Base-by-base conservation (phyloP, 345 rosid species). In the Conringia planisiliqua region DNA sequence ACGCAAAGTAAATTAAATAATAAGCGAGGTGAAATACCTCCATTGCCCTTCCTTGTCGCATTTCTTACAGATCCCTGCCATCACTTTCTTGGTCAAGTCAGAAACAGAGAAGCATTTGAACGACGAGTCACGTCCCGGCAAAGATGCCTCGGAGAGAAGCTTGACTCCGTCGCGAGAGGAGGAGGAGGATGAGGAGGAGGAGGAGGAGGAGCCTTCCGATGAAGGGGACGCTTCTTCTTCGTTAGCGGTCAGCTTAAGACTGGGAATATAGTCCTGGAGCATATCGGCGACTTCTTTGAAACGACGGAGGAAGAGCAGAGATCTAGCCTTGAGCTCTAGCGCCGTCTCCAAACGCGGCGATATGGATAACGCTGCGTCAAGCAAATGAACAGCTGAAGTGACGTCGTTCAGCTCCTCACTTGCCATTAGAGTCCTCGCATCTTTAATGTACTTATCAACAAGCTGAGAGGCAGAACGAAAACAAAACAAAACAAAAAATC, bases 51-150 rank as follows among this genome's bases (percentile, higher is more conserved):
- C 88, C 59, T 85, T 88, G 17, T 90, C 92, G 81, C 90, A 83
- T 61, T 83, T 92, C 72, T 81, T 89, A 70, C 86, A 80, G 62
- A 95, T 84, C 10, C 97, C 96, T 7, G 96, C 93, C 90, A 89
- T 81, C 6, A 95, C 89, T 68, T 89, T 90, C 90, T 87, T 90
- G 84, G 85, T 95, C 89, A 95, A 79, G 58, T 92, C 99, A 16
- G 96, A 86, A 70, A 85, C 86, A 48, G 91, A 86, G 84, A 95
- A 95, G 70, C 99, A 95, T 82, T 84, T 91, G 79, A 95, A 86
- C 16, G 88, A 80, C 36, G 85, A 82, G 71, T 86, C 85, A 33
- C 76, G 79, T 36, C 74, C 83, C 55, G 72, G 52, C 43, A 86
- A 66, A 32, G 79, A 77, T 4, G 81, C 74, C 16, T 75, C 79